Evolutionary conservation across 164 flowering plant genomes (phyloP), one percentile per base, ranked within the genome.

Genomic region (Houttuynia cordata): DNA sequence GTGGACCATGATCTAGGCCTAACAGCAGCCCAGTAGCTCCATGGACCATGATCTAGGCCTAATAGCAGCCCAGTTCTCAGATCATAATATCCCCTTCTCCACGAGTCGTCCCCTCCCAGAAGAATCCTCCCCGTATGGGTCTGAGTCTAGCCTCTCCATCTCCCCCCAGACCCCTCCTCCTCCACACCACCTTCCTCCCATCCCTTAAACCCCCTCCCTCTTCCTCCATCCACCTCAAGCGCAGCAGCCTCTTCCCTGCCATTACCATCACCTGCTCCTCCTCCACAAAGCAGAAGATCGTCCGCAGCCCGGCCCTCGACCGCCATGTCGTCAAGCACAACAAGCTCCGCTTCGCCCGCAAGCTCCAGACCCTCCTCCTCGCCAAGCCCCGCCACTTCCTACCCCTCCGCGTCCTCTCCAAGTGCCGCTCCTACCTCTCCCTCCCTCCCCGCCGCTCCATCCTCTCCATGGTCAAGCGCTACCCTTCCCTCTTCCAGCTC

Each of bases 331-430:
- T 71, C 57, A 88, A 77, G 80, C 79, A 79, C 30, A 86, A 88
- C 77, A 86, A 73, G 62, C 73, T 85, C 51, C 83, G 95, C 18
- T 90, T 94, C 66, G 81, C 86, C 0, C 94, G 83, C 20, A 94
- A 91, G 79, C 87, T 94, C 37, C 82, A 76, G 65, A 85, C 86
- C 0, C 75, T 94, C 0, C 76, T 94, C 52, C 95, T 90, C 30
- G 88, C 99, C 12, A 88, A 90, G 67, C 97, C 97, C 53, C 82
- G 81, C 60, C 89, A 84, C 67, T 88, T 57, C 73, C 74, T 94
- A 63, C 85, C 81, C 1, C 65, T 93, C 37, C 75, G 72, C 37
- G 71, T 85, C 61, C 85, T 91, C 39, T 74, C 81, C 69, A 86
- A 85, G 79, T 93, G 96, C 65, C 81, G 91, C 24, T 74, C 92